Conservation (phyloP, 1,284 basidiomycete genomes). For the Schizopora paradoxa region DNA sequence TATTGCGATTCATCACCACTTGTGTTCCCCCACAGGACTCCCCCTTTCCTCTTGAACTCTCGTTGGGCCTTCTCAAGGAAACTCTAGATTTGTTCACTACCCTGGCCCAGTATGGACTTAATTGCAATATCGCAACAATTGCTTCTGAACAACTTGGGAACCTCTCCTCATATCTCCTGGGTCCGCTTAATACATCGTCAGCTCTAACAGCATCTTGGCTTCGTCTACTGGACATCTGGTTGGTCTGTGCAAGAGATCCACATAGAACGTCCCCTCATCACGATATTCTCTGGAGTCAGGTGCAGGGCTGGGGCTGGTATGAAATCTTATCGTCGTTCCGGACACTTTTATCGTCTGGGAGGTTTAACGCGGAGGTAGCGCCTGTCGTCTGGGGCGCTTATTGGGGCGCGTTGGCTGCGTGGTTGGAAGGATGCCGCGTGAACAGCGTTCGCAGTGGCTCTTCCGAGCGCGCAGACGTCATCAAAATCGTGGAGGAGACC, state of each 20-base stretch:
- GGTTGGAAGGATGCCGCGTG: conserved; percentile 68
- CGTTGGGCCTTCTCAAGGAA: conserved; percentile 44
- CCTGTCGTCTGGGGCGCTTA: conserved; percentile 38
- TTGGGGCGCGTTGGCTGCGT: conserved; percentile 58
- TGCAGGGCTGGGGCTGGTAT: conserved; percentile 71
- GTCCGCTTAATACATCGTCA: conserved; percentile 30
- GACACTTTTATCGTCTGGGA: conserved; percentile 27
- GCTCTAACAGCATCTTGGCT: conserved; percentile 45
- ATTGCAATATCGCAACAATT: conserved; percentile 58
- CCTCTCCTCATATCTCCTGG: conserved; percentile 40
- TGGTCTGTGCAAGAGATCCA: conserved; percentile 79
- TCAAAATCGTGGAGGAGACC: conserved; percentile 19
- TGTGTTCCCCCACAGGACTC: conserved; percentile 45
- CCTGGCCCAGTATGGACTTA: conserved; percentile 77
- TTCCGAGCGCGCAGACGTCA: conserved; percentile 43
- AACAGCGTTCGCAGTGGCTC: conserved; percentile 68
- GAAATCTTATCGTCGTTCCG: conserved; percentile 42
- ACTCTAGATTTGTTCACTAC: conserved; percentile 64
- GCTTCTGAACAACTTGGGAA: conserved; percentile 49
- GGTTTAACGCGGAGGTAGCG: conserved; percentile 24
- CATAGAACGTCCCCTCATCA: conserved; percentile 83
- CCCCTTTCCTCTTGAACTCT: conserved; percentile 38
- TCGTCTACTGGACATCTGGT: conserved; percentile 66
- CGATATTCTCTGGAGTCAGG: conserved; percentile 87
- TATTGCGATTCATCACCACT: conserved; percentile 72